These are phyloP conservation scores for Saturnispora ahearnii DNA, from an alignment of 805 yeast species.

Conservation along the genomic window DNA sequence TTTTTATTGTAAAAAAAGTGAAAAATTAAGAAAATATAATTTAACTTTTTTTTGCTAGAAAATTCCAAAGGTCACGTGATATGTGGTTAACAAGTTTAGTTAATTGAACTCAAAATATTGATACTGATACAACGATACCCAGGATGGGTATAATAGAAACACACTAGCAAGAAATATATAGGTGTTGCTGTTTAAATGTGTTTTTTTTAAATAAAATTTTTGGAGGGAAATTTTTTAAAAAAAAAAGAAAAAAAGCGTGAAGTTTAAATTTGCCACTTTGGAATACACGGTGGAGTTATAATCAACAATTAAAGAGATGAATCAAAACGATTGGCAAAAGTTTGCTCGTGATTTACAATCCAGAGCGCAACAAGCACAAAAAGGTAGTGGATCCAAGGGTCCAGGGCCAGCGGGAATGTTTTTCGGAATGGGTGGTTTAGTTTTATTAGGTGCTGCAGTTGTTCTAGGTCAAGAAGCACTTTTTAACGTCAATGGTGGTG, in stretches of 20 bases:
- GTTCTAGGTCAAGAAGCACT: conserved; percentile 46
- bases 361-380: conserved; percentile 33
- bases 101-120: neutral
- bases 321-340: conserved; percentile 40
- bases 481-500: conserved; percentile 96
- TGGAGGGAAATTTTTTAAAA: neutral
- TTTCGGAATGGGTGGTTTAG: conserved; percentile 55
- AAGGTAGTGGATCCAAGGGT: conserved; percentile 21
- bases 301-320: conserved; percentile 16
- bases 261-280: conserved; percentile 1
- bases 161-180: neutral
- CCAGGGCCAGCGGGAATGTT: conserved; percentile 43
- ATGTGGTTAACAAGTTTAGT: too few relatives aligned
- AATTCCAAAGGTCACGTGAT: conserved; percentile 7
- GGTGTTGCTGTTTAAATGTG: neutral
- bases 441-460: conserved; percentile 51
- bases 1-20: neutral
- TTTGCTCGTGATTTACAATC: conserved; percentile 43
- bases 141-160: neutral
- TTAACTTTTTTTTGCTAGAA: neutral
- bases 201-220: neutral
- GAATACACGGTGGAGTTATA: neutral
- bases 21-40: neutral
- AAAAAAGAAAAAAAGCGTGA: neutral
- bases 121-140: neutral